Evolutionary conservation across 176 grass and related monocot species (phyloP).

Genomic region (Hyparrhenia diplandra): DNA sequence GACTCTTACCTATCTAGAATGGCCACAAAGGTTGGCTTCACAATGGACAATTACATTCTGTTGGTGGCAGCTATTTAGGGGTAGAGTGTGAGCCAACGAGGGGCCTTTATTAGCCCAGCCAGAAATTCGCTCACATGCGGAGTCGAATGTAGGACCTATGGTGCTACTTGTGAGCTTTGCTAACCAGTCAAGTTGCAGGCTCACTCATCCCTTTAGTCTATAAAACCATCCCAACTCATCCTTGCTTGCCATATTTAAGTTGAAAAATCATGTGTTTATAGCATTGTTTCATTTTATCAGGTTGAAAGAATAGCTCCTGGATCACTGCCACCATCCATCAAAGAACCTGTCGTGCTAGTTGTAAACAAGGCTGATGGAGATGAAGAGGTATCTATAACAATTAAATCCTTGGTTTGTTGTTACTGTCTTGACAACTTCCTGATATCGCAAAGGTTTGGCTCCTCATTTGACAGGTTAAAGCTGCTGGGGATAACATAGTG

Average conservation of each 20-base stretch:
- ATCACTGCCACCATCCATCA: conserved; percentile 48
- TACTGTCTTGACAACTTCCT: not conserved
- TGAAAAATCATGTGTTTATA: conserved; percentile 15
- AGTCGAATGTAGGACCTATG: not conserved
- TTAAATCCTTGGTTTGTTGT: conserved; percentile 6
- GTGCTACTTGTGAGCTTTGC: not conserved
- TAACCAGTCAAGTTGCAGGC: not conserved
- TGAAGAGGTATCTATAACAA: conserved; percentile 66
- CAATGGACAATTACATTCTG: not conserved
- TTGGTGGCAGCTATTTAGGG: not conserved
- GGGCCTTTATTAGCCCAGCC: not conserved
- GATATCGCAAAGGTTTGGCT: conserved; percentile 3
- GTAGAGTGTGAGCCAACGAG: not conserved
- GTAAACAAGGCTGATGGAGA: conserved; percentile 95
- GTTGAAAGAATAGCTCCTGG: conserved; percentile 86
- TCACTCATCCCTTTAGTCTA: not conserved
- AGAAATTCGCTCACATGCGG: not conserved
- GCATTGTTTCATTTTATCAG: conserved; percentile 41
- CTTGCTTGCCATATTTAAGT: not conserved
- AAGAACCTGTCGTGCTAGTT: conserved; percentile 72
- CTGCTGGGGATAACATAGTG: conserved; percentile 87
- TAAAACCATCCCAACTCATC: not conserved
- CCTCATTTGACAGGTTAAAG: conserved; percentile 61
- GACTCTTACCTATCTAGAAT: not conserved
- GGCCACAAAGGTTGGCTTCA: not conserved